Evolutionary conservation across 176 grass and related monocot species (phyloP), one percentile per base, ranked within the genome.

Genomic region (Canna indica): DNA sequence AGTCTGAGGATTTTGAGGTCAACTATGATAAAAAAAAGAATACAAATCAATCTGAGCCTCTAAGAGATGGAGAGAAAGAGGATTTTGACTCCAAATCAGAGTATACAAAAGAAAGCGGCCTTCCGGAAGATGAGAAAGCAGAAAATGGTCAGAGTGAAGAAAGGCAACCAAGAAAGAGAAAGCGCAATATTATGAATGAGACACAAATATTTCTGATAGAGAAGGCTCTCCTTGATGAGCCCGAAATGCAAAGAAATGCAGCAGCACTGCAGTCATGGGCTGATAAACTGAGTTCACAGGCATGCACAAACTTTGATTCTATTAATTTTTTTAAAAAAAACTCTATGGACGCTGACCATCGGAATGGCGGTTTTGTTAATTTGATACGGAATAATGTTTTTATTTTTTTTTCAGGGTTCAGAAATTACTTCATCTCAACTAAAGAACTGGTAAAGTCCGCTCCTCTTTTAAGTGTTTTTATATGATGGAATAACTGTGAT

Each of bases 391-490:
- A 57, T 76, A 74, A 69, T 42, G 26, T 41, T 38, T 69, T 36
- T 46, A 5, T 29, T 80, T 12, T 54, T 81, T 78, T 87, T 91
- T 76, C 80, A 96, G 88, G 93, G 93, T 68, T 70, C 81, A 7
- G 93, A 96, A 81, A 96, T 96, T 69, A 91, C 93, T 79, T 59
- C 88, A 63, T 89, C 93, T 0, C 93, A 96, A 75, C 81, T 96
- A 86, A 96, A 96, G 77, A 96, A 91, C 76, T 96, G 93, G 86
- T 96, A 96, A 84, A 31, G 5, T 0, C 26, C 31, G 15, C 31
- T 24, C 3, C 58, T 61, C 25, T 22, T 29, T 22, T 17, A 61
- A 25, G 29, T 9, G 0, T 22, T n/a, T 17, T 18, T 36, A 36
- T 18, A 34, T 16, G 11, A 18, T 34, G 8, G 14, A 36, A 20